Conservation (phyloP, 2,329 filamentous ascomycete genomes). For the Diplodia corticola region DNA sequence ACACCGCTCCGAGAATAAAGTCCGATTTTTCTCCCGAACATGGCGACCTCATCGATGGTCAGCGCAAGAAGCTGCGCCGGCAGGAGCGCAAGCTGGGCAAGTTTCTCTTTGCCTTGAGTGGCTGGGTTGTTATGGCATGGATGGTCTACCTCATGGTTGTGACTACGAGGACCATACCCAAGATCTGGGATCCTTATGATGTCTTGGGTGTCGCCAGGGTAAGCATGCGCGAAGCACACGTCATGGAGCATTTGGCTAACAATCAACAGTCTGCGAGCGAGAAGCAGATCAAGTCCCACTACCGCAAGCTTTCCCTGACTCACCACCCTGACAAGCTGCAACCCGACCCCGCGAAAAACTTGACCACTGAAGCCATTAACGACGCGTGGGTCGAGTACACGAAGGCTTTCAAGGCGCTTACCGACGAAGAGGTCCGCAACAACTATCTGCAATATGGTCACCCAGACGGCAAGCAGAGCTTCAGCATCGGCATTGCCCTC, state of each 20-base stretch:
- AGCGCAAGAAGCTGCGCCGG: constrained; percentile 84
- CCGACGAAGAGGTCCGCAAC: constrained; percentile 94
- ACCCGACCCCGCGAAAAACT: constrained; percentile 81
- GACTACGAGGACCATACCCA: constrained; percentile 68
- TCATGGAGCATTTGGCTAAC: constrained; percentile 29
- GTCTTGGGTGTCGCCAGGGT: constrained; percentile 85
- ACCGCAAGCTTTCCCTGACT: constrained; percentile 80
- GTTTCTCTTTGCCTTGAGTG: constrained; percentile 69
- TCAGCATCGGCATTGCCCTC: constrained; percentile 94
- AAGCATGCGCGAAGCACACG: constrained; percentile 33
- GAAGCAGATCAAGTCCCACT: constrained; percentile 88
- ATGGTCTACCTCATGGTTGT: constrained; percentile 90
- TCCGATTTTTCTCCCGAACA: constrained; percentile 79
- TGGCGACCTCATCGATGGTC: constrained; percentile 77
- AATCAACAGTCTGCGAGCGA: constrained; percentile 69
- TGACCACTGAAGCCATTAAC: constrained; percentile 82
- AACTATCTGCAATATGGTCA: constrained; percentile 96
- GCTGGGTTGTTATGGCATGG: constrained; percentile 81
- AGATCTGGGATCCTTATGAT: constrained; percentile 96
- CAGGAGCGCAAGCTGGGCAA: constrained; percentile 88
- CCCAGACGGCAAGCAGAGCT: constrained; percentile 96
- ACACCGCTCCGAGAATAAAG: constrained; percentile 78
- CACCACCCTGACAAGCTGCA: constrained; percentile 91
- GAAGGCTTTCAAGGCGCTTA: constrained; percentile 97
- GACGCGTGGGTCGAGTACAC: constrained; percentile 90